Evolutionary conservation across 139 green algal species (phyloP).

Genomic region (Mesotaenium endlicherianum): DNA sequence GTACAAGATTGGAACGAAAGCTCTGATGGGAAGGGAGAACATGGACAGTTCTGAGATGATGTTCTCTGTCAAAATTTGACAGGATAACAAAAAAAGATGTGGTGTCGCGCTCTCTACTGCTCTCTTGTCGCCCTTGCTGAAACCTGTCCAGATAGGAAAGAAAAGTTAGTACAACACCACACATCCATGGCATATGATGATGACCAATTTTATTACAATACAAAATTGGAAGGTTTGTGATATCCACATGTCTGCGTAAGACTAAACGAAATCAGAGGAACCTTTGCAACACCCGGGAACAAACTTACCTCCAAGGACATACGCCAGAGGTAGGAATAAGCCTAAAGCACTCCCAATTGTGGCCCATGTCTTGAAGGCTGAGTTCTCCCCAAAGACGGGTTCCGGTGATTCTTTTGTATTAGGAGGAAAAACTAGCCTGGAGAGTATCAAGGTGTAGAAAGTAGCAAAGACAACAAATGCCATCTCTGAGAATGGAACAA

Average conservation of each 20-base stretch:
- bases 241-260: too few species aligned
- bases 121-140: slow-evolving; percentile 12
- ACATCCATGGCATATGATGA: too few species aligned
- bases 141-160: too few species aligned
- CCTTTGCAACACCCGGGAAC: background rate
- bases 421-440: slow-evolving; percentile 4
- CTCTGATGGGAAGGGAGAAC: slow-evolving; percentile 18
- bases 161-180: too few species aligned
- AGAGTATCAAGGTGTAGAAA: slow-evolving; percentile 13
- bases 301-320: slow-evolving; percentile 9
- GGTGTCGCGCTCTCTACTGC: slow-evolving; percentile 12
- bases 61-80: slow-evolving; percentile 37
- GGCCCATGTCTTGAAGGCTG: slow-evolving; percentile 10
- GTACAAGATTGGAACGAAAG: slow-evolving; percentile 19
- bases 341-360: slow-evolving; percentile 2
- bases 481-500: slow-evolving; percentile 15
- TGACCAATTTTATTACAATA: too few species aligned
- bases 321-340: slow-evolving; percentile 37
- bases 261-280: background rate
- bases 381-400: background rate
- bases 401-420: background rate
- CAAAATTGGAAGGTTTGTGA: too few species aligned
- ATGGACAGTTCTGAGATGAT: background rate
- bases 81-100: slow-evolving; percentile 30
- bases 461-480: slow-evolving; percentile 10